phyloP scores from a whole-genome alignment of 768 basidiomycete genomes.

The Suillus alpinus region DNA sequence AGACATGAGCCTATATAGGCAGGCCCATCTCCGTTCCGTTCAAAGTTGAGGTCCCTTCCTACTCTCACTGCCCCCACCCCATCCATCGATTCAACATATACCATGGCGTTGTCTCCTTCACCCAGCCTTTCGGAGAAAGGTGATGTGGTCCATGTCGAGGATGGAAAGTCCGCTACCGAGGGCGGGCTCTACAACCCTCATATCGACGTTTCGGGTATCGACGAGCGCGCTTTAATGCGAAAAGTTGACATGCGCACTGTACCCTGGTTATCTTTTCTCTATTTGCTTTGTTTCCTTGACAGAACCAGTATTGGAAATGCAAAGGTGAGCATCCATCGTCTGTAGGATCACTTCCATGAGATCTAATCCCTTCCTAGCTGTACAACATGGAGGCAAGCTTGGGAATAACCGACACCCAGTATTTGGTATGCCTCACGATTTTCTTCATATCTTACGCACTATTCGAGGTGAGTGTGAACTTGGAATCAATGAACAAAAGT shows the following conservation, averaged over 20 bases:
- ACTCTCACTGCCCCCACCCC: neutral
- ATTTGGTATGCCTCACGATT: conserved; percentile 58
- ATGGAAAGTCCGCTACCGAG: neutral
- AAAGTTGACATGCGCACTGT: conserved; percentile 68
- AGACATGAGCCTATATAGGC: neutral
- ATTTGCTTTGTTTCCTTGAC: conserved; percentile 70
- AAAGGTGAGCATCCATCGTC: conserved; percentile 11
- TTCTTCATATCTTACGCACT: conserved; percentile 65
- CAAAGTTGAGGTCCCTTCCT: neutral
- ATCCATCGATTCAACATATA: neutral
- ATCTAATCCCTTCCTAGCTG: conserved; percentile 37
- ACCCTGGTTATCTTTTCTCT: conserved; percentile 73
- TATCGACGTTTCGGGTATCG: conserved; percentile 56
- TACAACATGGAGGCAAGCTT: conserved; percentile 61
- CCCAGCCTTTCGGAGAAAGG: conserved; percentile 11
- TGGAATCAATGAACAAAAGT: neutral
- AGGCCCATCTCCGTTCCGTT: neutral
- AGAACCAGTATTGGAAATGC: conserved; percentile 53
- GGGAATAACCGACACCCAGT: conserved; percentile 62
- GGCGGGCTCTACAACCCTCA: conserved; percentile 36
- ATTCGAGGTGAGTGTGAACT: conserved; percentile 50
- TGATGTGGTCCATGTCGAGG: conserved; percentile 6
- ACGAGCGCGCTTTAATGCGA: conserved; percentile 67
- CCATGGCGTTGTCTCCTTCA: neutral
- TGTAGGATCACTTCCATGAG: neutral